Evolutionary conservation across 1,284 basidiomycete species (phyloP).

Genomic region (Chondrostereum purpureum): DNA sequence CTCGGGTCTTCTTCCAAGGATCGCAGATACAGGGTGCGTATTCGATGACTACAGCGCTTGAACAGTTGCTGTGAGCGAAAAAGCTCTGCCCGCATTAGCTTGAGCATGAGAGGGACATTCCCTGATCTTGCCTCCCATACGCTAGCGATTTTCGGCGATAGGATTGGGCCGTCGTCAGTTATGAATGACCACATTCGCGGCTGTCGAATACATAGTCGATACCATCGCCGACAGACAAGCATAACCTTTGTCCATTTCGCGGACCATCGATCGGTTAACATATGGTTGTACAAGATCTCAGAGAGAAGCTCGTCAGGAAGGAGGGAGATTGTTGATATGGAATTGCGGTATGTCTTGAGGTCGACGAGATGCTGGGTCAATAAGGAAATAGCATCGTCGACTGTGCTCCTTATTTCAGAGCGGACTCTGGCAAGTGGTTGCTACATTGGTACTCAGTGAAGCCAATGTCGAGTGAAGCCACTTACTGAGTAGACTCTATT

Average conservation of each 20-base stretch:
- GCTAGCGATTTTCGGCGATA: background rate
- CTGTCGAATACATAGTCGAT: conserved; percentile 1
- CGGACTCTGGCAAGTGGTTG: background rate
- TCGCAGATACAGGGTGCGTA: background rate
- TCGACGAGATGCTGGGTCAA: background rate
- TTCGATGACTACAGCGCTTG: no score
- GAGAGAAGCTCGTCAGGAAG: conserved; percentile 1
- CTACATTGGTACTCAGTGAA: no score
- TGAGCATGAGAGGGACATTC: conserved; percentile 4
- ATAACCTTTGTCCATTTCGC: conserved; percentile 2
- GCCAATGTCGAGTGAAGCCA: no score
- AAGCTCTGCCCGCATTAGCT: background rate
- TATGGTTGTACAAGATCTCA: background rate
- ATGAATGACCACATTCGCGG: conserved; percentile 7
- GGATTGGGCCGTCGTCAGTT: background rate
- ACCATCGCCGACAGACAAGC: conserved; percentile 8
- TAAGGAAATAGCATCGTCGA: background rate
- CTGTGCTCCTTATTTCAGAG: background rate
- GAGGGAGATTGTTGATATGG: background rate
- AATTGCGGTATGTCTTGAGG: background rate
- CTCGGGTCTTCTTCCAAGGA: background rate
- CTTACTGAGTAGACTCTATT: background rate
- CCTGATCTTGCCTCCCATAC: conserved; percentile 4
- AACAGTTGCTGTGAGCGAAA: background rate
- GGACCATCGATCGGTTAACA: conserved; percentile 1